Base-by-base conservation (phyloP, 2,329 filamentous ascomycete genomes). In the Cytospora leucostoma region DNA sequence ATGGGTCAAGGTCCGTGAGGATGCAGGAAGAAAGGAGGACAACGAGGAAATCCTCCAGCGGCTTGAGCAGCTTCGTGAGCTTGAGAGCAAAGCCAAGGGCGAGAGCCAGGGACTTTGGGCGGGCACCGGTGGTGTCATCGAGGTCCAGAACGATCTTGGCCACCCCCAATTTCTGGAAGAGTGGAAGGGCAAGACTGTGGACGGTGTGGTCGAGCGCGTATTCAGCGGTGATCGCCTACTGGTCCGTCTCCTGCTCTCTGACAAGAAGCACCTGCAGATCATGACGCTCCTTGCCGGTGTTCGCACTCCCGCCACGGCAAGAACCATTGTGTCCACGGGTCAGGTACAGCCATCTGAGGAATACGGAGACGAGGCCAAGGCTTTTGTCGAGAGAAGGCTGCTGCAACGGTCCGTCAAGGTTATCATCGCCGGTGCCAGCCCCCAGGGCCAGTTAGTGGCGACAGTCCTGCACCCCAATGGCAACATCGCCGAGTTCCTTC, bases 1-100 rank as follows among this genome's bases (percentile, higher is more conserved):
- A 68, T 97, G 93, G 93, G 80, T 93, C 67, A 96, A 95, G 79
- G 85, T 99, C 65, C 88, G 95, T 67, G 95, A 99, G 71, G 95
- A 99, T 76, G 93, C 94, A 64, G 93, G 93, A 66, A 89, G 90
- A 68, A 95, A 94, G 73, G 93, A 97, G 68, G 93, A 97, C 64
- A 88, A 88, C 2, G 90, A 95, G 63, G 89, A 93, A 58, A 83
- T 89, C 10, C 81, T 84, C 34, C 79, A 88, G 67, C 84, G 90
- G 65, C 81, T 99, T 32, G 90, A 96, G 70, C 88, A 87, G 70
- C 85, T 99, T 65, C 88, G 92, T 69, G 82, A 83, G 55, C 80
- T 94, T 38, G 93, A 98, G 77, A 82, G 85, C 51, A 85, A 90
- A 69, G 95, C 95, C 64, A 92, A 88, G 76, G 82, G 84, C 60